Evolutionary conservation across 495 filamentous ascomycete species (phyloP).

Genomic region (Penicillium lividum): DNA sequence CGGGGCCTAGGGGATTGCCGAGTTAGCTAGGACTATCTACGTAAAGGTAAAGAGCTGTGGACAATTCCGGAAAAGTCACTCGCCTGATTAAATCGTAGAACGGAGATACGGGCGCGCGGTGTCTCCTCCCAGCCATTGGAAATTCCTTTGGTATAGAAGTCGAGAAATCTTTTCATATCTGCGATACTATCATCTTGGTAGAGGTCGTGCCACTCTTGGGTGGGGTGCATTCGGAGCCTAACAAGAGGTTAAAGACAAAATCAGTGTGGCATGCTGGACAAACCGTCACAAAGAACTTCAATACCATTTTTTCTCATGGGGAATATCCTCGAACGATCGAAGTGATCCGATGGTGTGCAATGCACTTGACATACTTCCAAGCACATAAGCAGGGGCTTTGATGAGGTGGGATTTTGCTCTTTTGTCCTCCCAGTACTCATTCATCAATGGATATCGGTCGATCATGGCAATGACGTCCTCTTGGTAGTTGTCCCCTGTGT

Average conservation of each 20-base stretch:
- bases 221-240: neutral
- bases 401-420: constrained; percentile 15
- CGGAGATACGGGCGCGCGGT: neutral
- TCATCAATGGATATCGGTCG: constrained; percentile 13
- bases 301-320: constrained; percentile 1
- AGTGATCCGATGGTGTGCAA: constrained; percentile 12
- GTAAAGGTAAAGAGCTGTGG: neutral
- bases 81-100: neutral
- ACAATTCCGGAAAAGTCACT: neutral
- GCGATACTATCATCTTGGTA: neutral
- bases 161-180: neutral
- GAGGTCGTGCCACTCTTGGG: constrained; percentile 6
- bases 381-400: constrained; percentile 21
- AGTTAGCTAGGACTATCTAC: neutral
- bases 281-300: too few relatives aligned
- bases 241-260: too few relatives aligned
- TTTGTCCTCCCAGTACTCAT: constrained; percentile 30
- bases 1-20: neutral
- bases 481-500: neutral
- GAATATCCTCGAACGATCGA: constrained; percentile 2
- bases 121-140: constrained; percentile 3
- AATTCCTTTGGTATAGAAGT: neutral
- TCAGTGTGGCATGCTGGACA: too few relatives aligned
- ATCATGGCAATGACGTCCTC: constrained; percentile 8
- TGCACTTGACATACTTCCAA: constrained; percentile 22